A percentile compares a stretch with the other conserved stretches of the same genome.
phyloP scores from a whole-genome alignment of 1,284 basidiomycete genomes.

The Blastosporella zonata region DNA sequence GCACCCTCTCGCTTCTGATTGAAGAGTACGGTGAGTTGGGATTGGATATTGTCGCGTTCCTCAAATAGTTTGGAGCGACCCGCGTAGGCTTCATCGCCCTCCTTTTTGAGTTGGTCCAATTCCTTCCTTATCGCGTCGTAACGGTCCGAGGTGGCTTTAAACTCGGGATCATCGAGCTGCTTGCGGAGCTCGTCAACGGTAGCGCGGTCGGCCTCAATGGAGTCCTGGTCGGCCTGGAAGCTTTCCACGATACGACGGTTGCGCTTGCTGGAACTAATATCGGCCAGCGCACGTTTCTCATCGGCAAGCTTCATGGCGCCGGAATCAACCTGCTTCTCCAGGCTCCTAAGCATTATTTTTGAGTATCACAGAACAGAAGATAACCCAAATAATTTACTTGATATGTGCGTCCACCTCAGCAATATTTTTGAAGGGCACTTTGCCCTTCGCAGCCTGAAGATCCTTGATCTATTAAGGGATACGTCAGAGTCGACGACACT shows the following conservation, averaged over 20 bases:
- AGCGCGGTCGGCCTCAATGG: constrained; percentile 80
- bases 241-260: constrained; percentile 71
- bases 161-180: constrained; percentile 89
- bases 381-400: constrained; percentile 49
- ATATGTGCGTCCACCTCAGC: constrained; percentile 90
- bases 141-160: constrained; percentile 78
- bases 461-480: constrained; percentile 71
- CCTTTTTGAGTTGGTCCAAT: constrained; percentile 83
- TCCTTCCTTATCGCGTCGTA: constrained; percentile 85
- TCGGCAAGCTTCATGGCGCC: constrained; percentile 93
- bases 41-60: constrained; percentile 78
- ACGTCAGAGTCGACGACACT: constrained; percentile 4
- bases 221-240: constrained; percentile 75
- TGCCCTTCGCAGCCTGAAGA: constrained; percentile 79
- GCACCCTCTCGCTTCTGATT: constrained; percentile 77
- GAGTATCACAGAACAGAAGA: constrained; percentile 2
- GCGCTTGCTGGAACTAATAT: constrained; percentile 77
- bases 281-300: constrained; percentile 91
- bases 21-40: constrained; percentile 72
- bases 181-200: constrained; percentile 80
- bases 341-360: constrained; percentile 47
- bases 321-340: constrained; percentile 89
- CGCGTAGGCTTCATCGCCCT: constrained; percentile 84
- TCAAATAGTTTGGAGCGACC: constrained; percentile 84
- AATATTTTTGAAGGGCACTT: constrained; percentile 81